phyloP scores from a whole-genome alignment of 176 grass and related monocot species.

The Ensete glaucum region DNA sequence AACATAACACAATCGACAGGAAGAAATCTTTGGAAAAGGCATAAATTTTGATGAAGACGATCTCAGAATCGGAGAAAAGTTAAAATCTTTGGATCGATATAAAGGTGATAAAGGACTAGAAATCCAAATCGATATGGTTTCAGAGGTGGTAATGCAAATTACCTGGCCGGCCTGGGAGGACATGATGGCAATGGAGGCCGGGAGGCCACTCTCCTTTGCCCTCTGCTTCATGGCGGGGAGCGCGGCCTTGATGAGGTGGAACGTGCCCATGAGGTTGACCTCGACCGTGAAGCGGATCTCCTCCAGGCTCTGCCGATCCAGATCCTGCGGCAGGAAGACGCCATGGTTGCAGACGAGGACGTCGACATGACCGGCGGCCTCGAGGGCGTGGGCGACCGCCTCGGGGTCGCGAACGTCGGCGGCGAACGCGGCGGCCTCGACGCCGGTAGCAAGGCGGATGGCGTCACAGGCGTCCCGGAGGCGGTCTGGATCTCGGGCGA shows the following conservation, averaged over 20 bases:
- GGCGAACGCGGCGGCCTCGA: constrained; percentile 26
- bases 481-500: constrained; percentile 42
- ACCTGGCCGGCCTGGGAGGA: constrained; percentile 92
- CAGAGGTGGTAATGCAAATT: neutral
- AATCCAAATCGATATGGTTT: too few relatives aligned
- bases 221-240: constrained; percentile 59
- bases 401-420: constrained; percentile 55
- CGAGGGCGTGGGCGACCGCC: constrained; percentile 42
- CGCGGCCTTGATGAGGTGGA: constrained; percentile 56
- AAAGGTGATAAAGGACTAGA: too few relatives aligned
- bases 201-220: constrained; percentile 32
- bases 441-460: constrained; percentile 42
- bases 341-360: constrained; percentile 84
- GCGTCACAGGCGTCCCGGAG: constrained; percentile 46
- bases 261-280: constrained; percentile 79
- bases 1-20: too few relatives aligned
- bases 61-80: too few relatives aligned
- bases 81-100: too few relatives aligned
- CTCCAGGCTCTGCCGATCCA: constrained; percentile 60
- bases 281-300: constrained; percentile 73
- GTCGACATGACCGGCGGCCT: constrained; percentile 48
- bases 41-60: too few relatives aligned
- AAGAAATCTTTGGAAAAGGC: neutral
- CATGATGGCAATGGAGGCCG: constrained; percentile 69
- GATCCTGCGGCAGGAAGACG: constrained; percentile 69